phyloP scores from a whole-genome alignment of 805 yeast species.

The Ogataea degrootiae region DNA sequence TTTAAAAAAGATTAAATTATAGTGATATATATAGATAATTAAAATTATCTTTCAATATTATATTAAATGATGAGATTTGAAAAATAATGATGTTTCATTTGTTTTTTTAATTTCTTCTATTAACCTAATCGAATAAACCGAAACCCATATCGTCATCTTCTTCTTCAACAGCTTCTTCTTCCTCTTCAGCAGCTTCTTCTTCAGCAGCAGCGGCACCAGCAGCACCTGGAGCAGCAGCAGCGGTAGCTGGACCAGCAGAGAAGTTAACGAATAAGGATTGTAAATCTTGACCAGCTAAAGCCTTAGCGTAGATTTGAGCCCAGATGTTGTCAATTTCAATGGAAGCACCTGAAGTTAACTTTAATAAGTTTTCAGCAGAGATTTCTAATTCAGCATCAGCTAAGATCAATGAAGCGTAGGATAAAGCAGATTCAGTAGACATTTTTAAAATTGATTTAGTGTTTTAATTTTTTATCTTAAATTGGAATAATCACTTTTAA shows the following conservation, averaged over 20 bases:
- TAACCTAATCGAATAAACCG: conserved; percentile 78
- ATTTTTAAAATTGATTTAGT: conserved; percentile 35
- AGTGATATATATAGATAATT: no score
- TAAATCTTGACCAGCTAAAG: conserved; percentile 74
- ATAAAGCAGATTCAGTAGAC: conserved; percentile 88
- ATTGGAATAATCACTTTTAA: conserved; percentile 41
- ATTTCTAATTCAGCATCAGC: conserved; percentile 96
- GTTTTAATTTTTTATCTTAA: background rate
- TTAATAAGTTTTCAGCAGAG: conserved; percentile 73
- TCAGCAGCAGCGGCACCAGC: conserved; percentile 43
- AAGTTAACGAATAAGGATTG: conserved; percentile 61
- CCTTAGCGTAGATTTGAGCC: conserved; percentile 81
- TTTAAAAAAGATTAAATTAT: no score
- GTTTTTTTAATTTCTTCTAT: conserved; percentile 12
- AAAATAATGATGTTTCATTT: no score
- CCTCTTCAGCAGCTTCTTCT: conserved; percentile 54
- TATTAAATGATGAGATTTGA: background rate
- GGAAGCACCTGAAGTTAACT: conserved; percentile 73
- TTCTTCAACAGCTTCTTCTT: conserved; percentile 58
- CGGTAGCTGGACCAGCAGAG: conserved; percentile 46
- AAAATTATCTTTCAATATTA: background rate
- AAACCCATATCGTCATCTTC: conserved; percentile 85
- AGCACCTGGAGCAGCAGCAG: conserved; percentile 43
- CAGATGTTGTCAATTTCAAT: conserved; percentile 72
- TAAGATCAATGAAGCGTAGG: conserved; percentile 97